Evolutionary conservation across 2,329 filamentous ascomycete genomes (phyloP), one percentile per base, ranked within the genome.

Genomic region (Pseudogymnoascus sp.): DNA sequence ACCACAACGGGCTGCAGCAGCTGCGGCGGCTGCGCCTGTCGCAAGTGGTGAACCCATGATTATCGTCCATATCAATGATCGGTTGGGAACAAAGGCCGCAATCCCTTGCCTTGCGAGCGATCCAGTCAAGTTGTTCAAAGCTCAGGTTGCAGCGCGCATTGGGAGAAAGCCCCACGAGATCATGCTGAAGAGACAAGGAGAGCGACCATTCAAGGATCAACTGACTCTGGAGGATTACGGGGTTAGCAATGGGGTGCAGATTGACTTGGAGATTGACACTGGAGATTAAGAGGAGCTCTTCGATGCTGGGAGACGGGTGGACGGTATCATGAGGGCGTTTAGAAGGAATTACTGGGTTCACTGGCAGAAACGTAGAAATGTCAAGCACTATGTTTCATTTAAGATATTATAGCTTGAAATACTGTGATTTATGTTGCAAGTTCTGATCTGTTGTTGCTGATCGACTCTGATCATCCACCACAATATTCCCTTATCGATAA

Each of bases 61-160:
- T 67, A 84, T 96, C 59, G 92, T 97, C 15, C 85, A 93, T 70
- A 86, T 97, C 71, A 97, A 97, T 73, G 93, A 97, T 74, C 84
- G 93, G n/a, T 78, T 97, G 36, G 93, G 93, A 10, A 97, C 93
- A n/a, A 96, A 96, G 71, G 90, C 92, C 13, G 88, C 90, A 60
- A 94, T 97, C 65, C 93, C 93, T 0, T 97, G 92, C 72, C 79
- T 96, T 62, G 86, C 90, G 0, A 88, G 85, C 2, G 93, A 97
- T 75, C 87, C 86, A 6, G 87, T 97, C 66, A 87, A 87, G 66
- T 82, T 92, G 64, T 91, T 97, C 77, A 97, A 97, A 77, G 87
- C 92, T 54, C 88, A 95, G 80, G 92, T 97, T 24, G 92, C 92
- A 4, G 90, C 90, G 40, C 84, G 89, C 65, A 95, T 97, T 69